Evolutionary conservation across 2,329 filamentous ascomycete species (phyloP), one percentile per base, ranked within the genome.

Genomic region (Talaromyces sp.): DNA sequence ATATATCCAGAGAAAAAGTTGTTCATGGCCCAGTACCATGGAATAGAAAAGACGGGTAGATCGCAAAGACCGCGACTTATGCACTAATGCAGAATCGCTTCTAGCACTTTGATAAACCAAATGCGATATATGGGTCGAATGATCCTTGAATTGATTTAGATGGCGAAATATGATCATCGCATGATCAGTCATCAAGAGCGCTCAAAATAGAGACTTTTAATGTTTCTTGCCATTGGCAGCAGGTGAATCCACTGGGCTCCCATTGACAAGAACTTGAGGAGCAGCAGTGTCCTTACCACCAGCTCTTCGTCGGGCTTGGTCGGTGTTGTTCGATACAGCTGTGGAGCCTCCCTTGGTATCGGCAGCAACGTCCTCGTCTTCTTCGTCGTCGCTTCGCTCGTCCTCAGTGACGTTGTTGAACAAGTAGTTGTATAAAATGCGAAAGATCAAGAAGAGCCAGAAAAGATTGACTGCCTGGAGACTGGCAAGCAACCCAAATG

Each of bases 381-480:
- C 75, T 63, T 79, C 77, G 32, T 78, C 72, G 2, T 79, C 77
- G 62, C 77, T 79, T 62, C 77, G 68, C 64, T 79, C 77, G 57
- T 80, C 77, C 61, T 72, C 72, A 21, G 53, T 66, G 21, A 76
- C 66, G 53, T 69, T 74, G 65, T 67, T 73, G 63, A 76, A 73
- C 35, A 76, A 64, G 60, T 78, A 77, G 65, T 76, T 78, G 63
- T 73, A 69, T 38, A 78, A 65, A 56, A 79, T 75, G 63, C 75
- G 74, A 55, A 78, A 66, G 56, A 80, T 79, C 61, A 79, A 67
- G 64, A 72, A 78, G 19, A 80, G 70, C 74, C 77, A 79, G 61
- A 79, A 77, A 54, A 80, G 68, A 50, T 79, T 80, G 31, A 80
- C 75, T 17, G 74, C 73, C 64, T 80, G 78, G 46, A 80, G 68